A percentile compares a stretch with the other conserved stretches of the same genome.
These are phyloP conservation scores for Trichoderma citrinoviride DNA, from an alignment of 2,329 filamentous ascomycete genomes.

Conservation along the genomic window DNA sequence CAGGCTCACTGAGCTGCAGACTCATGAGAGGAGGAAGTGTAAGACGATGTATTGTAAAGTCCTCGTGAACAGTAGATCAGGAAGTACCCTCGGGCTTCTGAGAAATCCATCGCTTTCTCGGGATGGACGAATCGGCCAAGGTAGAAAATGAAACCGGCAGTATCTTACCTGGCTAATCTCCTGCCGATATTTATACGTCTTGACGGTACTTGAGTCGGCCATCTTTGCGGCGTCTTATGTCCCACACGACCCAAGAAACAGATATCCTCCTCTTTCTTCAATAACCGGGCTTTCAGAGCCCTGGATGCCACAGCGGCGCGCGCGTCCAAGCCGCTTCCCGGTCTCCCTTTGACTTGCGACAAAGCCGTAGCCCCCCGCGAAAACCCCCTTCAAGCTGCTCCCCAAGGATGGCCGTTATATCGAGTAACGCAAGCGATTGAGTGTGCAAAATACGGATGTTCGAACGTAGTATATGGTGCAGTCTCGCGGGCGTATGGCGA, in stretches of 20 bases:
- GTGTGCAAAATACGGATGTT: no score
- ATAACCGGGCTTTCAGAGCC: background rate
- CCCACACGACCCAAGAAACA: background rate
- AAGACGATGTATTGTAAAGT: background rate
- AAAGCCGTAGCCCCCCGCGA: background rate
- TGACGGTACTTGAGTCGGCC: conserved; percentile 59
- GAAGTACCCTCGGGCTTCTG: background rate
- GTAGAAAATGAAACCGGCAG: background rate
- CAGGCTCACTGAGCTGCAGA: background rate
- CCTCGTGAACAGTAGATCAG: background rate
- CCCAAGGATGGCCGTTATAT: background rate
- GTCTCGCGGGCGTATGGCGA: no score
- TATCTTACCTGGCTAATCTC: conserved; percentile 90
- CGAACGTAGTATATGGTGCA: no score
- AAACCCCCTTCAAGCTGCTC: background rate
- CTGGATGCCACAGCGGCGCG: background rate
- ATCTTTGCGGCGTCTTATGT: conserved; percentile 43
- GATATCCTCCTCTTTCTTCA: conserved; percentile 8
- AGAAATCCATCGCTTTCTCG: background rate
- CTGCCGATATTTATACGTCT: conserved; percentile 81
- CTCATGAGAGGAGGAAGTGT: background rate
- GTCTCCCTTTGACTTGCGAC: background rate
- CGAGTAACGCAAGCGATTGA: background rate
- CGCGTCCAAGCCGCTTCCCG: background rate
- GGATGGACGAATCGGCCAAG: background rate